Conservation (phyloP, 2,329 filamentous ascomycete genomes). For the Trichoderma sp. region DNA sequence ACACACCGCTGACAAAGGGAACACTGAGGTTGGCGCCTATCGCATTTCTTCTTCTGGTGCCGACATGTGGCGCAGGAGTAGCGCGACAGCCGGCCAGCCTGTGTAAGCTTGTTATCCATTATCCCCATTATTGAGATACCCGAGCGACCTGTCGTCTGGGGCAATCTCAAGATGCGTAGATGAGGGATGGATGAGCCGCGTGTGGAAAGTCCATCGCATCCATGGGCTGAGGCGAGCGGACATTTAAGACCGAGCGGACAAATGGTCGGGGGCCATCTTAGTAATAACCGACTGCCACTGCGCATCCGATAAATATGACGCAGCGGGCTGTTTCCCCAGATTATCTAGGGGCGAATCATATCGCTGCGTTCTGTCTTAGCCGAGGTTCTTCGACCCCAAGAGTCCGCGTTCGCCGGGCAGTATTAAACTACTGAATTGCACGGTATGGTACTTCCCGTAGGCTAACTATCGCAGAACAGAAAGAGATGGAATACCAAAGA, state of each 20-base stretch:
- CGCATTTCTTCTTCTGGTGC: slow-evolving; percentile 3
- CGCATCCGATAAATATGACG: background rate
- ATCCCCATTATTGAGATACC: background rate
- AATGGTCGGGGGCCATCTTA: background rate
- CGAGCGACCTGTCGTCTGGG: background rate
- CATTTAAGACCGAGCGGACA: background rate
- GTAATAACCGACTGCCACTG: background rate
- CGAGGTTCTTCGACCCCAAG: background rate
- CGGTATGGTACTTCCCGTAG: background rate
- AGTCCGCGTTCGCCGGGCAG: background rate
- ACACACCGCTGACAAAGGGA: slow-evolving; percentile 1
- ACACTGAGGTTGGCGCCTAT: slow-evolving; percentile 1
- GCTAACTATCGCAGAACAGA: background rate
- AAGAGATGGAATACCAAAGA: background rate
- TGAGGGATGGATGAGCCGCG: background rate
- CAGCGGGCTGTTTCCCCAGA: background rate
- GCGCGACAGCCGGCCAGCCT: background rate
- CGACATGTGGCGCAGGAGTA: slow-evolving; percentile 5
- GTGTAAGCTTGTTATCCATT: background rate
- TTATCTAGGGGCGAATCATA: background rate
- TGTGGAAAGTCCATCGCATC: background rate
- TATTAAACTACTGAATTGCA: background rate
- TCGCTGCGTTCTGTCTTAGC: background rate
- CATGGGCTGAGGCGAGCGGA: background rate
- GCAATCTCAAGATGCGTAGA: background rate